Conservation (phyloP, 371 early-diverging fungal species). For the Thermomucor indicae-seudaticae region DNA sequence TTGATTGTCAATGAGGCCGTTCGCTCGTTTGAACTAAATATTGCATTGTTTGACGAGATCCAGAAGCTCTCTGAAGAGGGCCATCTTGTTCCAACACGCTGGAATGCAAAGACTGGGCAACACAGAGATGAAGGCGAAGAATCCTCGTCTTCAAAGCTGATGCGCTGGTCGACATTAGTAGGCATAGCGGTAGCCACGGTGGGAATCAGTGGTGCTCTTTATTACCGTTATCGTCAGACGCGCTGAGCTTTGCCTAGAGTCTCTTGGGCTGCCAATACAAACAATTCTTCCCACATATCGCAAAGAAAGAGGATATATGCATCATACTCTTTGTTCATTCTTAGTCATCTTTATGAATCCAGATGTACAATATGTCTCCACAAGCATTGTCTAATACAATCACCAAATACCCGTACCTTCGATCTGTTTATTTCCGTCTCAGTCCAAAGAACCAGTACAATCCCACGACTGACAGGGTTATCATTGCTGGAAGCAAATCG, state of each 20-base stretch:
- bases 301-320: too few relatives aligned
- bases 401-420: too few relatives aligned
- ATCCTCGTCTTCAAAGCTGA: neutral
- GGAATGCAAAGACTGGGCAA: neutral
- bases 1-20: slow-evolving; percentile 40
- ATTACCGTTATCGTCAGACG: too few relatives aligned
- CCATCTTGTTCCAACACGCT: slow-evolving; percentile 14
- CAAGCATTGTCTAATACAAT: too few relatives aligned
- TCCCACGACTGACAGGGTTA: slow-evolving; percentile 41
- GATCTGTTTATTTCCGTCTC: slow-evolving; percentile 3
- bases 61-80: slow-evolving; percentile 30
- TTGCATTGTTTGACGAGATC: slow-evolving; percentile 46
- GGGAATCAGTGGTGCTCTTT: neutral
- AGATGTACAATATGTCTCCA: too few relatives aligned
- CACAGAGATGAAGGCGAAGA: too few relatives aligned
- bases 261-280: too few relatives aligned
- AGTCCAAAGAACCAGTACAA: slow-evolving; percentile 54
- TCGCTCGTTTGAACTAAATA: slow-evolving; percentile 41
- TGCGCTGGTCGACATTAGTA: neutral
- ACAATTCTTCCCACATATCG: too few relatives aligned
- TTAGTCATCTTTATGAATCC: too few relatives aligned
- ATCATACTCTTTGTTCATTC: too few relatives aligned
- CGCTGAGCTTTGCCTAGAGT: too few relatives aligned
- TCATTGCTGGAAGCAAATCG: slow-evolving; percentile 49
- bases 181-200: neutral